Base-by-base conservation (phyloP, 345 rosid genomes). In the Hypericum perforatum region DNA sequence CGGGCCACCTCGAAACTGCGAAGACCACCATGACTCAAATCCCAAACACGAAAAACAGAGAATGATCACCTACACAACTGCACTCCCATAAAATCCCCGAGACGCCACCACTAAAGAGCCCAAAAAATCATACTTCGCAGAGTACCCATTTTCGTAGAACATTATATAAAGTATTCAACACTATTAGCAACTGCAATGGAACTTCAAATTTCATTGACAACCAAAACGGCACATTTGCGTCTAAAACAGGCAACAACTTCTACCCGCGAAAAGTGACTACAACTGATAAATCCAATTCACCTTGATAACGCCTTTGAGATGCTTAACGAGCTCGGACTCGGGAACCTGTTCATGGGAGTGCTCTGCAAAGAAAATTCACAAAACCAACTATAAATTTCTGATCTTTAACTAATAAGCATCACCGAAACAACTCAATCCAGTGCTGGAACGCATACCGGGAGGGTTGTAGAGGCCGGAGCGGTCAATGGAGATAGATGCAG, bases 241-340 rank as follows among this genome's bases (percentile, higher is more conserved):
- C 32, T 22, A 22, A 22, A 22, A 2, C 22, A 5, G 52, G 41
- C 5, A 12, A 55, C 29, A 14, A 39, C 15, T 43, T 29, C 13
- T 6, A 13, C 16, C 5, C 37, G 37, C 41, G 7, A 13, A 42
- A 37, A 22, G 32, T 22, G 32, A 22, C 32, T 22, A 22, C 1
- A 36, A 12, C 4, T 39, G 7, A 60, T 36, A 0, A 0, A 29
- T 6, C 0, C 4, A 11, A 12, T 37, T 32, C 50, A 91, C 98
- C 95, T 85, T 91, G 66, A 85, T 91, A 62, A 85, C 72, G 45
- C 90, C 86, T 67, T 82, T 85, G 69, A 91, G 95, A 70, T 87
- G 94, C 70, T 87, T 87, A 58, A 76, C 85, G 45, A 91, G 96
- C 74, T 82, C 96, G 3, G 96, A 74, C 16, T 76, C 96, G 37